Base-by-base conservation (phyloP, 768 basidiomycete species). In the Zangia roseola region DNA sequence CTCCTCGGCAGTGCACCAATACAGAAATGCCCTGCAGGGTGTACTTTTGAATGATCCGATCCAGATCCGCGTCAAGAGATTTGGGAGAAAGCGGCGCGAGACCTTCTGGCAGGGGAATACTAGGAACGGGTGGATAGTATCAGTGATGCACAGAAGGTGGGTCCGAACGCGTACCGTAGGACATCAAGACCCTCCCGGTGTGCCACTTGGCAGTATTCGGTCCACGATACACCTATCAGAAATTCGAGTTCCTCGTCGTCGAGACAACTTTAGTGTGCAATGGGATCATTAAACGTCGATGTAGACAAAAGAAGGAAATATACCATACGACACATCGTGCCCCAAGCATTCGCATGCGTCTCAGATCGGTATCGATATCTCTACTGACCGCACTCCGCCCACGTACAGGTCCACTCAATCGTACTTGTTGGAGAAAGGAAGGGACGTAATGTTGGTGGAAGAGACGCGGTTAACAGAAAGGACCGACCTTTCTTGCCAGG, bases 1-100 rank as follows among this genome's bases (percentile, higher is more conserved):
- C 95, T 14, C 94, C 94, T 16, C 94, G 82, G 64, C 95, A 98
- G 58, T 97, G 95, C 12, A 87, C 88, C 10, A 95, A 77, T 9
- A 94, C 77, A 9, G 81, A 76, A 0, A 79, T 62, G 3, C 94
- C 91, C 6, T 71, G 72, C 4, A 94, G 72, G 1, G 93, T 87
- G 60, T 95, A 95, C 5, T 67, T 65, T 19, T 79, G 67, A 36
- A 94, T 84, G 45, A 95, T 67, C 37, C 75, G 71, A 7, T 76
- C 73, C 4, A 98, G 71, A 47, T 88, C 78, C 0, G 63, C 71
- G 62, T 97, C 88, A 25, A 97, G 70, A 14, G 62, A 74, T 7
- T 73, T 71, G 7, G 82, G 67, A 16, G 76, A 73, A 2, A 73
- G 66, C 0, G 95, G 95, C 0, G 88, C 77, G 20, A 95, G 81